Percentiles rank a stretch among this genome's conserved stretches.
Evolutionary conservation across 495 filamentous ascomycete genomes (phyloP).

Genomic region (Hypoxylon lenormandii): DNA sequence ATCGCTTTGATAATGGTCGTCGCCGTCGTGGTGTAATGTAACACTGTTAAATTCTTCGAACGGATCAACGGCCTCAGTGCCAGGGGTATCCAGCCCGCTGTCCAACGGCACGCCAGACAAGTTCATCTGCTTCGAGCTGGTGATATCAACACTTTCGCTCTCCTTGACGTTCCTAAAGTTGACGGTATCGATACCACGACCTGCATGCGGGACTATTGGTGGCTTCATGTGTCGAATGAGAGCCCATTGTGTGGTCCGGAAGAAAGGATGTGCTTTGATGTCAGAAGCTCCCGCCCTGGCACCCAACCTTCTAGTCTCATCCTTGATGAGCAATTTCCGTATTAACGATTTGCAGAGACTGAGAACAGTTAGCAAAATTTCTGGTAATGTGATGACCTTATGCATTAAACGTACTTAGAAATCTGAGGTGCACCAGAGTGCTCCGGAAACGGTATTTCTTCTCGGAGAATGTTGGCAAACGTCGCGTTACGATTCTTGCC

Average conservation of each 20-base stretch:
- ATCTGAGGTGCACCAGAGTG: constrained; percentile 84
- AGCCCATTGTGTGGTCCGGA: constrained; percentile 94
- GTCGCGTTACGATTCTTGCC: constrained; percentile 98
- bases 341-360: constrained; percentile 97
- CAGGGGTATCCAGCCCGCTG: constrained; percentile 85
- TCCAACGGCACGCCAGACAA: constrained; percentile 82
- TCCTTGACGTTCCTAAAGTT: constrained; percentile 99
- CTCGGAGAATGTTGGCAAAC: constrained; percentile 94
- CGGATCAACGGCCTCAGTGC: constrained; percentile 85
- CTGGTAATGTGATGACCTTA: constrained; percentile 1
- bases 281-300: constrained; percentile 95
- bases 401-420: constrained; percentile 76
- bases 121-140: constrained; percentile 65
- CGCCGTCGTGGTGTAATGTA: constrained; percentile 95
- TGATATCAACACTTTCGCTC: constrained; percentile 93
- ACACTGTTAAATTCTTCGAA: constrained; percentile 99
- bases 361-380: constrained; percentile 28
- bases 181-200: constrained; percentile 88
- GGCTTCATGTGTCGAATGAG: constrained; percentile 97
- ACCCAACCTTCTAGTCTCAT: constrained; percentile 93
- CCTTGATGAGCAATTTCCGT: constrained; percentile 96
- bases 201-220: constrained; percentile 95
- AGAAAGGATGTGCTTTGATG: constrained; percentile 96
- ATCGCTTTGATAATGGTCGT: constrained; percentile 64
- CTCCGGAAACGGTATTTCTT: constrained; percentile 95